Evolutionary conservation across 163 green algal genomes (phyloP).

Genomic region (Scenedesmus sp.): DNA sequence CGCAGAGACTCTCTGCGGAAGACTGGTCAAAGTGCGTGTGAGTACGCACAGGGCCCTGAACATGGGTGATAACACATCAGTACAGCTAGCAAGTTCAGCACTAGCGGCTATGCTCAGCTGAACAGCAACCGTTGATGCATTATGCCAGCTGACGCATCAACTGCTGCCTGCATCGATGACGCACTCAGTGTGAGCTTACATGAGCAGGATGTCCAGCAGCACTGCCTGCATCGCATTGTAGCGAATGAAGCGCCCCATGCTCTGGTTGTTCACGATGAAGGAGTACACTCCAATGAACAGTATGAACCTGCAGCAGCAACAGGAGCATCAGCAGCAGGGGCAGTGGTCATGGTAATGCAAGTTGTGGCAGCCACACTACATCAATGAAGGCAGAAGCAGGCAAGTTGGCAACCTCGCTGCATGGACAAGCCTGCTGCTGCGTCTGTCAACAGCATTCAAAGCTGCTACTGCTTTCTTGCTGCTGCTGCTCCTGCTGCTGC

Average conservation of each 20-base stretch:
- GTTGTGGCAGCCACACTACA: neutral
- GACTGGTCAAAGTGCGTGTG: no score
- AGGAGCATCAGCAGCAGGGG: neutral
- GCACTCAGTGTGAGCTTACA: constrained; percentile 66
- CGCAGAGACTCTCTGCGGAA: neutral
- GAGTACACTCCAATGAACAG: constrained; percentile 92
- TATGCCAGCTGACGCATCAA: no score
- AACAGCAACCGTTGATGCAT: no score
- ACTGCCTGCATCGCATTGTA: constrained; percentile 95
- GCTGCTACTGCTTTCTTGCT: neutral
- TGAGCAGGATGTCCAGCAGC: constrained; percentile 96
- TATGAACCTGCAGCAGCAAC: constrained; percentile 73
- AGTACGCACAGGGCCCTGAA: no score
- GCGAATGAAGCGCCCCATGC: constrained; percentile 84
- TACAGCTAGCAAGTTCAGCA: no score
- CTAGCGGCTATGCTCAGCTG: no score
- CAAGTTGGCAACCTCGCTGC: neutral
- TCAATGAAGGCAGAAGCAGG: neutral
- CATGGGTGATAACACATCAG: no score
- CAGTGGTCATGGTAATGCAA: neutral
- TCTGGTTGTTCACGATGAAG: constrained; percentile 89
- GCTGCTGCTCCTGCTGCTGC: neutral
- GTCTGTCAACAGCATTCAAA: neutral
- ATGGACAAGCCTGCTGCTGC: neutral
- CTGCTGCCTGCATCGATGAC: no score